Evolutionary conservation across 352 stramenopile genomes (phyloP).

Genomic region (Thalassiosira exigua): DNA sequence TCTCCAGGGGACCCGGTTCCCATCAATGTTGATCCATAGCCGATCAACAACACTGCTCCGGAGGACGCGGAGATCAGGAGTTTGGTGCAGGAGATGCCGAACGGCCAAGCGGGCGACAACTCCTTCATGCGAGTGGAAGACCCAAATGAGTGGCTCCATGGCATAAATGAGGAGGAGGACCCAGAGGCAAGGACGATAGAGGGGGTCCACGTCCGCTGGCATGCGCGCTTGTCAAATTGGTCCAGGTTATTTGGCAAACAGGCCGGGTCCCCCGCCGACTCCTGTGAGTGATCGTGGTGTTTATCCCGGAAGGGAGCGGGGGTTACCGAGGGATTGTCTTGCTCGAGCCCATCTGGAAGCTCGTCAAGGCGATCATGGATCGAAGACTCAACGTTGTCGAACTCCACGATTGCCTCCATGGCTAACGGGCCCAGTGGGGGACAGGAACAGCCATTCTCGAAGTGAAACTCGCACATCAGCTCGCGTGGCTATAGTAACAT

Average conservation of each 20-base stretch:
- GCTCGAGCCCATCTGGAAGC: conserved; percentile 38
- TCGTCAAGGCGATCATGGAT: conserved; percentile 34
- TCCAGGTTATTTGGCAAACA: conserved; percentile 37
- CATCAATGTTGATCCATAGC: conserved; percentile 21
- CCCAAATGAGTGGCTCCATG: conserved; percentile 21
- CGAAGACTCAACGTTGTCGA: not conserved
- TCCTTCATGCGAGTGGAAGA: conserved; percentile 20
- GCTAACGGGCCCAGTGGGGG: conserved; percentile 25
- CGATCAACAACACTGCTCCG: not conserved
- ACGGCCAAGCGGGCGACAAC: conserved; percentile 12
- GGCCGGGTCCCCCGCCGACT: conserved; percentile 31
- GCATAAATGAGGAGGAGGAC: conserved; percentile 7
- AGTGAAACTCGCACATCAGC: conserved; percentile 36
- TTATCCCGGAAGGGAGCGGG: conserved; percentile 41
- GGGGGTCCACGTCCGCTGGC: conserved; percentile 6
- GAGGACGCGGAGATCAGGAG: conserved; percentile 17
- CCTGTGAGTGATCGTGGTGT: conserved; percentile 11
- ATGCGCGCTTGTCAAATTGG: conserved; percentile 13
- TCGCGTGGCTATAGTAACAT: conserved; percentile 16
- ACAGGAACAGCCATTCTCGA: conserved; percentile 36
- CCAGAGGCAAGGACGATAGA: not conserved
- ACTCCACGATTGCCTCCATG: conserved; percentile 10
- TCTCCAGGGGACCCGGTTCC: conserved; percentile 35
- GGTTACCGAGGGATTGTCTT: conserved; percentile 34
- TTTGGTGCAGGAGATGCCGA: not conserved